Evolutionary conservation across 805 yeast species (phyloP).

Genomic region (Teunomyces cretensis): DNA sequence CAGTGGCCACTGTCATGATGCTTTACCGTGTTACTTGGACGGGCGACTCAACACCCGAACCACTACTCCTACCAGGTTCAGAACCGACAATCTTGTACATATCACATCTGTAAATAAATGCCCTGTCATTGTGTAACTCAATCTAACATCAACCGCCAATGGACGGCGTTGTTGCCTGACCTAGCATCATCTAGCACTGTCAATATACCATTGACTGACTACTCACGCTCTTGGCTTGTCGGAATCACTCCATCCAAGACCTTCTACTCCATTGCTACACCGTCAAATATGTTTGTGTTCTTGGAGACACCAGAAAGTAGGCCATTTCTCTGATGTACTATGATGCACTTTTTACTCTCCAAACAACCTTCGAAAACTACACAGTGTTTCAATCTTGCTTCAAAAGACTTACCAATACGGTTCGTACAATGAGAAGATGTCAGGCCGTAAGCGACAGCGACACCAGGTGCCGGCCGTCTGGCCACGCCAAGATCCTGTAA

Average conservation of each 20-base stretch:
- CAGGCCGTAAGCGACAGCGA: not conserved
- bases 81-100: slow-evolving; percentile 1
- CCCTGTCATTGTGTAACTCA: no score
- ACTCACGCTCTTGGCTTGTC: no score
- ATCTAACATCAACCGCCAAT: no score
- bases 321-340: slow-evolving; percentile 42
- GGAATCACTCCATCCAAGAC: no score
- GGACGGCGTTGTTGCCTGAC: no score
- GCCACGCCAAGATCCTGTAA: not conserved
- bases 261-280: not conserved
- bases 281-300: slow-evolving; percentile 40
- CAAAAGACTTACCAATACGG: slow-evolving; percentile 44
- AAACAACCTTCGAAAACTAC: slow-evolving; percentile 13
- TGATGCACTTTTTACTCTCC: slow-evolving; percentile 41
- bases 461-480: not conserved
- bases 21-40: no score
- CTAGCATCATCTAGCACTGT: no score
- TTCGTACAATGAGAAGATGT: slow-evolving; percentile 33
- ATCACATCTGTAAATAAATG: not conserved
- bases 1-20: no score
- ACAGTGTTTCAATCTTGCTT: slow-evolving; percentile 22
- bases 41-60: no score
- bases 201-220: no score
- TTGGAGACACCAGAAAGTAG: slow-evolving; percentile 46
- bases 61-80: no score